Evolutionary conservation across 139 green algal species (phyloP).

Genomic region (Marvania coccoides): DNA sequence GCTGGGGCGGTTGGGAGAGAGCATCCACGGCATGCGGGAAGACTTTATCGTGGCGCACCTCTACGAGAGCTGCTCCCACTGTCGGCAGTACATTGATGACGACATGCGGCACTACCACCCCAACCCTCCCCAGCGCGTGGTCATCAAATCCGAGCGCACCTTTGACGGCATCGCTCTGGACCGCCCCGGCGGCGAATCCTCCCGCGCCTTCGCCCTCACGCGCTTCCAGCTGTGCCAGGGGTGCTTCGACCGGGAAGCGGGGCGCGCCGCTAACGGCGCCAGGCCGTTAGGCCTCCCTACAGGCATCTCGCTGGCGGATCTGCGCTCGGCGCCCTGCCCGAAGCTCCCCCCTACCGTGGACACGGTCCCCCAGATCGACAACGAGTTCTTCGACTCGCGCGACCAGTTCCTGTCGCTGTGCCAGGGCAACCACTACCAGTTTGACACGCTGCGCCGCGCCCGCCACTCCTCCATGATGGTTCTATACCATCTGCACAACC

Average conservation of each 20-base stretch:
- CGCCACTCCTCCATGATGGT: constrained; percentile 99
- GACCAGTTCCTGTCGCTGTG: constrained; percentile 92
- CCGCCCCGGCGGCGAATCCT: constrained; percentile 31
- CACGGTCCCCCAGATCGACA: constrained; percentile 60
- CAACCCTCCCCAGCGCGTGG: constrained; percentile 21
- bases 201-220: constrained; percentile 14
- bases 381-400: constrained; percentile 94
- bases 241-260: constrained; percentile 34
- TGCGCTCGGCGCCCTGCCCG: constrained; percentile 17
- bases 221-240: constrained; percentile 43
- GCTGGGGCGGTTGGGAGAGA: constrained; percentile 71
- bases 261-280: not conserved
- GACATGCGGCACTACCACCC: constrained; percentile 25
- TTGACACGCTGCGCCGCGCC: constrained; percentile 91
- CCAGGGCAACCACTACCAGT: constrained; percentile 99
- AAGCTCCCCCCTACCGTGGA: constrained; percentile 31
- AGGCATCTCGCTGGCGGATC: constrained; percentile 24
- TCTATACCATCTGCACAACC: constrained; percentile 99
- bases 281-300: constrained; percentile 23
- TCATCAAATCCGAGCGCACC: constrained; percentile 43
- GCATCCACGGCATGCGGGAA: constrained; percentile 85
- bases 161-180: constrained; percentile 84
- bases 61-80: constrained; percentile 82
- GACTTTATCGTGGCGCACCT: constrained; percentile 99
- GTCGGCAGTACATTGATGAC: constrained; percentile 55